Percentiles rank a stretch among this genome's conserved stretches.
These are phyloP conservation scores for Botrytis fragariae DNA, from an alignment of 2,329 filamentous ascomycete species.

Conservation along the genomic window DNA sequence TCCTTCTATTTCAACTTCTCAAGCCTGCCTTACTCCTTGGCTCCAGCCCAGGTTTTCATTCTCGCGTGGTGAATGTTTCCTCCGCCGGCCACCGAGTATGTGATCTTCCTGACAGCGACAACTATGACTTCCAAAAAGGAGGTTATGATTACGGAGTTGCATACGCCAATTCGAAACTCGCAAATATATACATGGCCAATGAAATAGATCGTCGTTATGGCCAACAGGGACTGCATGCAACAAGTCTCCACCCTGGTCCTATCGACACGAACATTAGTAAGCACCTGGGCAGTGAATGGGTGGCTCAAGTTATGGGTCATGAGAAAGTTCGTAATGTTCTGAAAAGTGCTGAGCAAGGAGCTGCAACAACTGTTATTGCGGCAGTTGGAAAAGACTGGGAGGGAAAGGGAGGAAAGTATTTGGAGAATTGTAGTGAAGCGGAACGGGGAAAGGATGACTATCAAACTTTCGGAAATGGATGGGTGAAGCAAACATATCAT, in stretches of 20 bases:
- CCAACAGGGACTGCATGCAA: background rate
- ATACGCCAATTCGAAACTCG: background rate
- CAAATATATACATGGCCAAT: slow-evolving; percentile 5
- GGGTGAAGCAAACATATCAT: background rate
- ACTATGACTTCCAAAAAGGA: background rate
- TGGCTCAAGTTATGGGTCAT: background rate
- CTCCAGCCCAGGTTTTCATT: background rate
- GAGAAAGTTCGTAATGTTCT: background rate
- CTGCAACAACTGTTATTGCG: background rate
- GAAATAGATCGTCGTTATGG: slow-evolving; percentile 8
- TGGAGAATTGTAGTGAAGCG: background rate
- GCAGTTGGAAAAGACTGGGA: background rate
- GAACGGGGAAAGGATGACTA: background rate
- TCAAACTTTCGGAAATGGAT: background rate
- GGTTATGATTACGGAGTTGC: background rate
- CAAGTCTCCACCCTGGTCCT: background rate
- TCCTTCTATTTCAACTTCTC: slow-evolving; percentile 52
- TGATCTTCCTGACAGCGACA: background rate
- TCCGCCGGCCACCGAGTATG: background rate
- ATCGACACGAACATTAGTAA: background rate
- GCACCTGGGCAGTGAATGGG: background rate
- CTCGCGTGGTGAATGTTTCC: slow-evolving; percentile 18
- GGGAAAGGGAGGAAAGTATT: background rate
- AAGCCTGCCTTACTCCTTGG: slow-evolving; percentile 44
- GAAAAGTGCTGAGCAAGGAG: background rate